Conservation (phyloP, 2,329 filamentous ascomycete genomes). For the Pseudogymnoascus sp. region DNA sequence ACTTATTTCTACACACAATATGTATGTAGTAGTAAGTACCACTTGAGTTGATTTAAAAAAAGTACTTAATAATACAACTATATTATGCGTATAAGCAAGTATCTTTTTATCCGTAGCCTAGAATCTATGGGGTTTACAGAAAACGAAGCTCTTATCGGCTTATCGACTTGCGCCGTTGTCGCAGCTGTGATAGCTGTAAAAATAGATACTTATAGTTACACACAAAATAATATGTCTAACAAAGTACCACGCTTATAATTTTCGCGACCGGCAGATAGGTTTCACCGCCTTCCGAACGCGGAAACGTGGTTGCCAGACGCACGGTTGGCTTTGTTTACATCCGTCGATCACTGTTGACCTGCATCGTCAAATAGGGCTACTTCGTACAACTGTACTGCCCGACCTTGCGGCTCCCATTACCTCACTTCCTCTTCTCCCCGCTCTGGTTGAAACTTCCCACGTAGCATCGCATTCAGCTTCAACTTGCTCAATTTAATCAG, state of each 20-base stretch:
- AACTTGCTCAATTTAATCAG: slow-evolving; percentile 4
- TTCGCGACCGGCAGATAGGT: neutral
- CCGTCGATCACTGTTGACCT: slow-evolving; percentile 7
- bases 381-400: neutral
- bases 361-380: slow-evolving; percentile 6
- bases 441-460: neutral
- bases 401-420: neutral
- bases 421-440: neutral
- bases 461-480: neutral
- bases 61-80: neutral
- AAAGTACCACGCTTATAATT: slow-evolving; percentile 1
- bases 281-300: slow-evolving; percentile 3
- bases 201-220: neutral
- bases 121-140: neutral
- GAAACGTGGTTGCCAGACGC: slow-evolving; percentile 4
- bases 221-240: neutral
- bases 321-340: slow-evolving; percentile 9
- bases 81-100: neutral
- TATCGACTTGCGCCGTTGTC: neutral
- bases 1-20: neutral
- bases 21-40: neutral
- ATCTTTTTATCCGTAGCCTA: neutral
- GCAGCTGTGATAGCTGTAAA: neutral
- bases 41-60: neutral
- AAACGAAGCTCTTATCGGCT: neutral